Evolutionary conservation across 106 monocot species (phyloP), one percentile per base, ranked within the genome.

Genomic region (Hemerocallis citrina): DNA sequence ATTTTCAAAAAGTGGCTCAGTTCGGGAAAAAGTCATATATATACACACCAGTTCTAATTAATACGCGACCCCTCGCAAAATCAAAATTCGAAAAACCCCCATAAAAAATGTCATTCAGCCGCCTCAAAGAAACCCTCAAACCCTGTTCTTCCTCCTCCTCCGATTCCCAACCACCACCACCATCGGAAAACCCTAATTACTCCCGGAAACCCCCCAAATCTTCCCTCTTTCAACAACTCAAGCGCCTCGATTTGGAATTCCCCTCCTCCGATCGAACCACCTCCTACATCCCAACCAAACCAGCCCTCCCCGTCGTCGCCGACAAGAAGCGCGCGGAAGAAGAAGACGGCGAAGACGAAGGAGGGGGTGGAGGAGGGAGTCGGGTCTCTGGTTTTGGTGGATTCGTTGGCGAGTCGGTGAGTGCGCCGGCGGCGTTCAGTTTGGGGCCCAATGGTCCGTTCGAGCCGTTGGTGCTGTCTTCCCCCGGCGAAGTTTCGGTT

Each of bases 221-320:
- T 59, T 89, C 80, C 31, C 59, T 95, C 62, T 95, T 76, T 0
- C 77, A 73, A 52, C 94, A 95, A 67, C 83, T 95, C 41, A 83
- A 67, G 45, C 94, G 94, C 41, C 75, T 81, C 34, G 69, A 79
- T 34, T 22, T 34, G 16, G 44, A 46, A 33, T 52, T 47, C 65
- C 38, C 52, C 45, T 38, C 51, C 22, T 52, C 20, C 38, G 48
- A 54, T 23, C 28, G 30, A 49, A 25, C 35, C 36, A 7, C 3
- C 16, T 32, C 36, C 41, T 34, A 68, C 21, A 21, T n/a, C 24
- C 46, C 56, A 5, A 44, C 7, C 37, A 52, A 51, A 40, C n/a
- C n/a, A 20, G 31, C 17, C 14, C 40, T 42, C 13, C 59, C 25
- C 12, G 29, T 29, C 49, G 50, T 34, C 45, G 20, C n/a, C 16